phyloP scores from a whole-genome alignment of 1,139 yeast species.

The Ogataea hybrid region DNA sequence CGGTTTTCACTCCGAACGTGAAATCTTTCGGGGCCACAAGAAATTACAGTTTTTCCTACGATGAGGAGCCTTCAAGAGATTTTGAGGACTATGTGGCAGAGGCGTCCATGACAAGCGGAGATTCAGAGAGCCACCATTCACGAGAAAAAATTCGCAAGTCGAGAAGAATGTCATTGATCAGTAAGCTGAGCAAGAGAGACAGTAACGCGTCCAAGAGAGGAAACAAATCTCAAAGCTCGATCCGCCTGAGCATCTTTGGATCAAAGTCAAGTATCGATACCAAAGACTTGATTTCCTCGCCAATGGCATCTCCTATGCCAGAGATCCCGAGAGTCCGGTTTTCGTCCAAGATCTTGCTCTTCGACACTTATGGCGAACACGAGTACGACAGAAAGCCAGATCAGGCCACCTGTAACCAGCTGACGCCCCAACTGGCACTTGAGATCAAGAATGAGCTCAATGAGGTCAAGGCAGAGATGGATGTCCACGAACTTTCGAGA shows the following conservation, averaged over 20 bases:
- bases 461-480: constrained; percentile 71
- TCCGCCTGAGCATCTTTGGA: constrained; percentile 25
- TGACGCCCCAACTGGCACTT: constrained; percentile 87
- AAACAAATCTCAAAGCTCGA: constrained; percentile 23
- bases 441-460: constrained; percentile 86
- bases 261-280: constrained; percentile 15
- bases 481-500: constrained; percentile 70
- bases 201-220: constrained; percentile 1
- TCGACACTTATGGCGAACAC: constrained; percentile 79
- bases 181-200: constrained; percentile 12
- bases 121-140: background rate
- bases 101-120: constrained; percentile 7
- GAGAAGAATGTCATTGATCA: constrained; percentile 19
- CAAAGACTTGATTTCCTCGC: constrained; percentile 9
- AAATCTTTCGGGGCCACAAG: constrained; percentile 20
- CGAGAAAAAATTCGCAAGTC: constrained; percentile 13
- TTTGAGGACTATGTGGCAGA: constrained; percentile 22
- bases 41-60: constrained; percentile 3
- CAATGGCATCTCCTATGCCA: constrained; percentile 7
- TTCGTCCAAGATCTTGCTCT: constrained; percentile 79
- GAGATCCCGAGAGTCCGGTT: constrained; percentile 52
- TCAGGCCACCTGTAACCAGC: constrained; percentile 86
- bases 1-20: constrained; percentile 40
- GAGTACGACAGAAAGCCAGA: constrained; percentile 96
- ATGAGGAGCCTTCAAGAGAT: constrained; percentile 17